These are phyloP conservation scores for Trichophaea hybrida DNA, from an alignment of 2,329 filamentous ascomycete species.

Conservation along the genomic window DNA sequence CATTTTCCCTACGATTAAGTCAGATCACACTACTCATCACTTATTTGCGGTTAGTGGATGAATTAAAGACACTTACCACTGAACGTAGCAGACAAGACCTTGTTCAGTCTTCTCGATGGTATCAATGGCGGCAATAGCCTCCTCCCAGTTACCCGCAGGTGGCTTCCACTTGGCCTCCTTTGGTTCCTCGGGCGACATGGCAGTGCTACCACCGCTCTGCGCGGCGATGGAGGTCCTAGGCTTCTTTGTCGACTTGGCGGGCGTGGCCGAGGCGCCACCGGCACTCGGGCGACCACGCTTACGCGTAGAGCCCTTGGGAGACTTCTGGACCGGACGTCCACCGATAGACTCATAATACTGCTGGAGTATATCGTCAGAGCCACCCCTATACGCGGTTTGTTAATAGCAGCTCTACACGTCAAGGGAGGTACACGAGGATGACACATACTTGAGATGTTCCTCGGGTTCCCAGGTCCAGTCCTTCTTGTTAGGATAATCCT, in stretches of 20 bases:
- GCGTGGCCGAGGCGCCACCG: conserved; percentile 37
- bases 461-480: conserved; percentile 72
- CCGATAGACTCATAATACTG: conserved; percentile 51
- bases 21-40: not conserved
- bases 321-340: conserved; percentile 42
- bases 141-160: conserved; percentile 60
- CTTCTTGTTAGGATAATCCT: conserved; percentile 54
- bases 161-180: conserved; percentile 43
- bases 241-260: conserved; percentile 15
- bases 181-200: conserved; percentile 25
- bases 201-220: not conserved
- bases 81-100: conserved; percentile 46
- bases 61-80: conserved; percentile 20
- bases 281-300: conserved; percentile 40
- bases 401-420: conserved; percentile 40
- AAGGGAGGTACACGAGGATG: not conserved
- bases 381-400: conserved; percentile 6
- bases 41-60: not conserved
- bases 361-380: conserved; percentile 40
- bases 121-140: conserved; percentile 54
- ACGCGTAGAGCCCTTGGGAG: conserved; percentile 36
- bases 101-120: conserved; percentile 52
- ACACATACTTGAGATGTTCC: conserved; percentile 47
- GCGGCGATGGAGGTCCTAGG: not conserved
- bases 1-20: conserved; percentile 33